These are phyloP conservation scores for Priceomyces castillae DNA, from an alignment of 805 yeast species.

Conservation along the genomic window DNA sequence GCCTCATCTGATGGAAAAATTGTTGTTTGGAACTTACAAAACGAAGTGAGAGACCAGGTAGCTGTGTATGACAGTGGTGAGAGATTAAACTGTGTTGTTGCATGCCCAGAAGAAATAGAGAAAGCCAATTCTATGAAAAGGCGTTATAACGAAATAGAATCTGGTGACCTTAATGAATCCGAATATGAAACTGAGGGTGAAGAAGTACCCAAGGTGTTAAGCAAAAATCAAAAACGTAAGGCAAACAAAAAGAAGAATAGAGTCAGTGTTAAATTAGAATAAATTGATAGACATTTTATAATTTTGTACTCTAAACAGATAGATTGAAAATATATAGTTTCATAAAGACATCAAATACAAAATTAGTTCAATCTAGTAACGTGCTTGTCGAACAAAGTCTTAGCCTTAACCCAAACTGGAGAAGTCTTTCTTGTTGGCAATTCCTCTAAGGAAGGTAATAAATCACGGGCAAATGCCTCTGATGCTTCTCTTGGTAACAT, in stretches of 20 bases:
- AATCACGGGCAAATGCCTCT: conserved; percentile 82
- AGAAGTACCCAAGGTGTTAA: conserved; percentile 56
- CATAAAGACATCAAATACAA: not conserved
- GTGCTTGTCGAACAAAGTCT: conserved; percentile 77
- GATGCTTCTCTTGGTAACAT: conserved; percentile 96
- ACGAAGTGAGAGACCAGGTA: conserved; percentile 64
- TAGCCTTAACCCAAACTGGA: conserved; percentile 91
- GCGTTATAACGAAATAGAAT: conserved; percentile 34
- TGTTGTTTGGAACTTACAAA: conserved; percentile 75
- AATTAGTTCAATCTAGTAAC: conserved; percentile 59
- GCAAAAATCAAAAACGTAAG: conserved; percentile 42
- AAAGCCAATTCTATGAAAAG: conserved; percentile 67
- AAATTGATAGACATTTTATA: conserved; percentile 8
- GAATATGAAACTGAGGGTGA: conserved; percentile 78
- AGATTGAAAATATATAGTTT: not conserved
- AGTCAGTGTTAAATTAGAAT: conserved; percentile 57
- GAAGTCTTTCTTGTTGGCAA: conserved; percentile 78
- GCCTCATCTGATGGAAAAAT: conserved; percentile 92
- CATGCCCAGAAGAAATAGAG: conserved; percentile 76
- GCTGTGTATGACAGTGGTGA: conserved; percentile 92
- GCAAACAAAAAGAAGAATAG: conserved; percentile 31
- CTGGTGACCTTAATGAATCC: conserved; percentile 50
- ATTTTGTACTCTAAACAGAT: not conserved
- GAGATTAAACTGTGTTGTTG: conserved; percentile 80
- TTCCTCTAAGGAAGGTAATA: conserved; percentile 84